Conservation (phyloP, 1,139 yeast genomes). For the Pichia sp. region DNA sequence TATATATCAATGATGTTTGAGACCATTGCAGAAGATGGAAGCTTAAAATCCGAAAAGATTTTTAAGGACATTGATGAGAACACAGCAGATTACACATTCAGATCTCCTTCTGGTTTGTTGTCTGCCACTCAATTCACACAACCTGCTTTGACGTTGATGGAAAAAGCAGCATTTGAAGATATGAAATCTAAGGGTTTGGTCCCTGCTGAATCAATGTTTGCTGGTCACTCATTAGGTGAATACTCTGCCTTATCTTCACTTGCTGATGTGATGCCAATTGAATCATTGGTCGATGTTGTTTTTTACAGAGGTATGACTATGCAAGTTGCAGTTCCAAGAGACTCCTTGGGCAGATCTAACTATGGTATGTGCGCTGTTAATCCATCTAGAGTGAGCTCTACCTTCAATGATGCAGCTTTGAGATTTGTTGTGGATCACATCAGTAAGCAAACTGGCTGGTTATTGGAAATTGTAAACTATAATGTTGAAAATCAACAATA, state of each 20-base stretch:
- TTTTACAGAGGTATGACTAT: slow-evolving; percentile 99
- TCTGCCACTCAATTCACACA: slow-evolving; percentile 99
- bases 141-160: slow-evolving; percentile 98
- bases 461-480: slow-evolving; percentile 95
- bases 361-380: slow-evolving; percentile 99
- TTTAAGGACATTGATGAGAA: slow-evolving; percentile 84
- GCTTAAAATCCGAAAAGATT: slow-evolving; percentile 84
- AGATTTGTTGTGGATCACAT: slow-evolving; percentile 93
- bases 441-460: slow-evolving; percentile 79
- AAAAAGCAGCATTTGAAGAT: slow-evolving; percentile 97
- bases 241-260: slow-evolving; percentile 95
- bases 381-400: slow-evolving; percentile 86
- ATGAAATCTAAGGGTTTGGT: slow-evolving; percentile 93
- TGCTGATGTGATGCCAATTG: slow-evolving; percentile 98
- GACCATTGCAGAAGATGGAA: slow-evolving; percentile 82
- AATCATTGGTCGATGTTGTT: slow-evolving; percentile 94
- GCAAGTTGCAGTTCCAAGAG: slow-evolving; percentile 99
- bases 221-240: slow-evolving; percentile 99
- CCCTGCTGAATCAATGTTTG: slow-evolving; percentile 90
- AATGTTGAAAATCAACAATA: slow-evolving; percentile 98
- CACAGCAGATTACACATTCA: slow-evolving; percentile 83
- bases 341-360: slow-evolving; percentile 88
- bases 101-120: slow-evolving; percentile 89
- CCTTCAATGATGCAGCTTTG: slow-evolving; percentile 89
- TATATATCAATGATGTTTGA: slow-evolving; percentile 97